Evolutionary conservation across 805 yeast species (phyloP), one percentile per base, ranked within the genome.

Genomic region (Zygosaccharomyces bailii): DNA sequence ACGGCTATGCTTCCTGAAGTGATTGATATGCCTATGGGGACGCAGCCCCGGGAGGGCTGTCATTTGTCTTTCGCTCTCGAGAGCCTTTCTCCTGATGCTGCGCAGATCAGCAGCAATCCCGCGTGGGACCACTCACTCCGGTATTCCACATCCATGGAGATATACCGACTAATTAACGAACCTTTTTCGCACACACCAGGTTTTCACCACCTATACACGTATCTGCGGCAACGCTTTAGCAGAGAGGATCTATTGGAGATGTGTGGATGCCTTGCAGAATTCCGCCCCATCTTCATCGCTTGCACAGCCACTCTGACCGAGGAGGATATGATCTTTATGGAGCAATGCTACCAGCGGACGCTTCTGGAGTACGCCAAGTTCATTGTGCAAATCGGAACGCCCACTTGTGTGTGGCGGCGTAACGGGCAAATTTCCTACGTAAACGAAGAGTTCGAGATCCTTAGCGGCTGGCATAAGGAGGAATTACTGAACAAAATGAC

Each of bases 371-470:
- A 89, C 62, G 90, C 88, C 48, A 85, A 83, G 62, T 86, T 86
- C 61, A 84, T 93, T 31, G 74, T 80, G 17, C 80, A 85, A 16
- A 80, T 88, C 25, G 97, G 97, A 0, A 91, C 97, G 0, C 98
- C 98, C 2, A 89, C 96, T 0, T 77, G 91, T 17, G 91, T 89
- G 3, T 91, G 98, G 98, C 72, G 99, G 53, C 74, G 98, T 42
- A 89, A 96, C 1, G 96, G 96, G 6, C 96, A 91, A 63, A 85
- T 91, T 9, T 93, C 96, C 0, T 91, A 90, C 48, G 95, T 90
- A 2, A 95, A 95, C n/a, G 86, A 86, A 52, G 98, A 91, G 64
- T 91, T 91, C 61, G 83, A 93, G 54, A 78, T 86, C 13, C 69
- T 91, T 14, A 88, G 97, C 0, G 97, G 98, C 1, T 91, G 97